Evolutionary conservation across 83 land plant species (phyloP), one percentile per base, ranked within the genome.

Genomic region (Picea mariana): DNA sequence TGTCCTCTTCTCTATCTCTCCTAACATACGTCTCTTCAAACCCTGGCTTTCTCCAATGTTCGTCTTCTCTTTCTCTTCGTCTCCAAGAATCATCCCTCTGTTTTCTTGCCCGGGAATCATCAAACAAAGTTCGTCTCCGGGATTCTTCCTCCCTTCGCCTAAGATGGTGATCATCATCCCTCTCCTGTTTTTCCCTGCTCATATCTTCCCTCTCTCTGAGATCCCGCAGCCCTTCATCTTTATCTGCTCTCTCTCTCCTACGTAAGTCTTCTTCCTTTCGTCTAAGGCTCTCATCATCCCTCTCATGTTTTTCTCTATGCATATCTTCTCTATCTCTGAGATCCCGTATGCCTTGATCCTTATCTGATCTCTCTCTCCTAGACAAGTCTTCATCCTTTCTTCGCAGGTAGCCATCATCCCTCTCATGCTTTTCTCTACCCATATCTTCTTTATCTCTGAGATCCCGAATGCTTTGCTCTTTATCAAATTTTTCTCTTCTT

Each of bases 1-100:
- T 86, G 78, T 79, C 83, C 86, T 67, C 95, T 55, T 86, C 91
- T 88, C 87, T 94, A 16, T 90, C 90, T 47, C 90, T 27, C 44
- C 80, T 85, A 18, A 47, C 17, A 31, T 81, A 63, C 16, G 18
- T 60, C 73, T 90, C 91, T 67, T 92, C 92, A 80, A 82, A 82
- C n/a, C 83, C 40, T 78, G 79, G 88, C 47, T 89, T 90, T 26
- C 64, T 60, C 72, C 87, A 59, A 67, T 80, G 87, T 78, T 80
- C 79, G 21, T 90, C 91, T 44, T 80, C 87, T 77, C 89, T 90
- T 67, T 88, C 91, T 77, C 83, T 88, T 52, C 82, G 84, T 26
- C 80, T 58, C 90, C 89, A 86, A 55, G 44, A 66, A 27, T 87
- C 93, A 78, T 93, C 92, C 67, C 87, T 84, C 27, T 84, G 84